Percentiles rank a stretch among this genome's conserved stretches.
Evolutionary conservation across 495 filamentous ascomycete genomes (phyloP).

Genomic region (Cetradonia linearis): DNA sequence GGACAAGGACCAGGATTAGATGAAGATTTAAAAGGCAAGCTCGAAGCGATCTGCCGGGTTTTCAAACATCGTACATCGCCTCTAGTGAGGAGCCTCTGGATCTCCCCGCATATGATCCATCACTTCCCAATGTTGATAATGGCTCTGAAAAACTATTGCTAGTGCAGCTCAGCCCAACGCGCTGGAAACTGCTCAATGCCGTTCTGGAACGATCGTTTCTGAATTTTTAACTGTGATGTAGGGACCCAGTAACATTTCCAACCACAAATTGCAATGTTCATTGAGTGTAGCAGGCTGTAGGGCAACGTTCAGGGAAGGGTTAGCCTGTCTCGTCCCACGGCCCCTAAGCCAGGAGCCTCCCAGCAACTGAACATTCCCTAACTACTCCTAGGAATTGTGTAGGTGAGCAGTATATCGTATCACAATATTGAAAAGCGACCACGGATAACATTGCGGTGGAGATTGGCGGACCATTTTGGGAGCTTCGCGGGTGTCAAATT

Average conservation of each 20-base stretch:
- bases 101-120: conserved; percentile 9
- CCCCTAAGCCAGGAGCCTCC: not conserved
- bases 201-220: not conserved
- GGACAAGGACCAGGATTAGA: not conserved
- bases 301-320: not conserved
- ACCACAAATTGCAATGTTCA: not conserved
- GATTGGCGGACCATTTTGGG: not conserved
- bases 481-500: too few species aligned
- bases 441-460: not conserved
- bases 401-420: not conserved
- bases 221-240: not conserved
- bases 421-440: not conserved
- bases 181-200: not conserved
- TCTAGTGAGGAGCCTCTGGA: not conserved
- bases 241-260: not conserved
- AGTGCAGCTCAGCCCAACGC: not conserved
- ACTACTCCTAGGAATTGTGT: not conserved
- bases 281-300: not conserved
- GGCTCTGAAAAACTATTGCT: not conserved
- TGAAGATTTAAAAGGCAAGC: conserved; percentile 3
- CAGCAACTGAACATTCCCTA: too few species aligned
- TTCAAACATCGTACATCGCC: not conserved
- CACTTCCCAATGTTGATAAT: conserved; percentile 1
- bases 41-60: not conserved
- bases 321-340: not conserved